phyloP scores from a whole-genome alignment of 805 yeast species.

The Hyphopichia homilentoma region DNA sequence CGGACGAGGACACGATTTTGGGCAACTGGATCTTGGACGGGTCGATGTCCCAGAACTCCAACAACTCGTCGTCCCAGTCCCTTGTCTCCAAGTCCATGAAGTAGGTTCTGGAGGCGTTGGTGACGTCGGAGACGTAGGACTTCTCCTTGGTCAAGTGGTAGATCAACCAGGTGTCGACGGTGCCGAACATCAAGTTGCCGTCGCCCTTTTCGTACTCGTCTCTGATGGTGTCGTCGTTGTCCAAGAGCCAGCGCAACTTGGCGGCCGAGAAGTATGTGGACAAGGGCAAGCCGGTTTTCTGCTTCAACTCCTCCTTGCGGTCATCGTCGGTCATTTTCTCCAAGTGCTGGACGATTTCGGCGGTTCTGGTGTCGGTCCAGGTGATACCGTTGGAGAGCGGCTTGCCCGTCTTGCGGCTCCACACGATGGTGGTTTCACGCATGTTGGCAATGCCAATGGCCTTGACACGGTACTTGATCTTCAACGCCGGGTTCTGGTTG shows the following conservation, averaged over 20 bases:
- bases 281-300: conserved; percentile 79
- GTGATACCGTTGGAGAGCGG: conserved; percentile 88
- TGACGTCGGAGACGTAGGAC: conserved; percentile 75
- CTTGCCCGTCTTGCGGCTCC: conserved; percentile 80
- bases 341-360: conserved; percentile 63
- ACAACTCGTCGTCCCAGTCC: conserved; percentile 71
- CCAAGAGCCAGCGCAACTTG: conserved; percentile 84
- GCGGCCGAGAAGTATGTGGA: conserved; percentile 91
- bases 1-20: conserved; percentile 72
- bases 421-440: conserved; percentile 90
- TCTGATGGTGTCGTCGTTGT: conserved; percentile 65
- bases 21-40: conserved; percentile 64
- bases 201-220: conserved; percentile 71
- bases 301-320: conserved; percentile 53
- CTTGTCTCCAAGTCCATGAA: conserved; percentile 77
- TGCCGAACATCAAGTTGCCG: conserved; percentile 78
- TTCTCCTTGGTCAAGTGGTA: conserved; percentile 73
- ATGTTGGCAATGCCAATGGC: conserved; percentile 90
- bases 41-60: conserved; percentile 79
- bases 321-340: conserved; percentile 51
- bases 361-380: conserved; percentile 93
- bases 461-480: conserved; percentile 57
- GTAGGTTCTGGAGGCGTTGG: conserved; percentile 90
- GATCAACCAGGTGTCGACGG: conserved; percentile 91
- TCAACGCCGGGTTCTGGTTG: conserved; percentile 48